Evolutionary conservation across 768 basidiomycete species (phyloP).

Genomic region (Tricholoma matsutake): DNA sequence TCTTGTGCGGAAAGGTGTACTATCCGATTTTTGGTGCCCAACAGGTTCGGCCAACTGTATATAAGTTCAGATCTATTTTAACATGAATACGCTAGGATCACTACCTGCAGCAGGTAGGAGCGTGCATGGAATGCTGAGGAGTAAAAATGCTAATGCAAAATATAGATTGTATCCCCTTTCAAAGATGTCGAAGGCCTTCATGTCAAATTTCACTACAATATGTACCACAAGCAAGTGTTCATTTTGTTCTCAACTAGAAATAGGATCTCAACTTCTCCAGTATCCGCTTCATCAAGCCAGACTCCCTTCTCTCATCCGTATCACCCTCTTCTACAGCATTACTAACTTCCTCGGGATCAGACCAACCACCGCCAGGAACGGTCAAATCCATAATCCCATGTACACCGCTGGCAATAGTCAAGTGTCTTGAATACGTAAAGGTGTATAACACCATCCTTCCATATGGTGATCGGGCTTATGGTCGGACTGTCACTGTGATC

Average conservation of each 20-base stretch:
- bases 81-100: conserved; percentile 60
- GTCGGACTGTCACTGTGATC: conserved; percentile 89
- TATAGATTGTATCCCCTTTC: conserved; percentile 84
- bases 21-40: conserved; percentile 93
- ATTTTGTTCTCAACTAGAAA: not conserved
- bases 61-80: not conserved
- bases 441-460: conserved; percentile 92
- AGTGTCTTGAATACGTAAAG: conserved; percentile 85
- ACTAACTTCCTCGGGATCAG: conserved; percentile 36
- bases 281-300: conserved; percentile 88
- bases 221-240: conserved; percentile 83
- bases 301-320: conserved; percentile 53
- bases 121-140: not conserved
- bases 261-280: conserved; percentile 39
- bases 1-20: conserved; percentile 60
- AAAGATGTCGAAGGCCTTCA: conserved; percentile 98
- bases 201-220: conserved; percentile 92
- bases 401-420: conserved; percentile 95
- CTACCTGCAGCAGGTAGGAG: conserved; percentile 85
- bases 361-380: conserved; percentile 74
- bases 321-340: conserved; percentile 35
- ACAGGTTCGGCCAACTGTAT: conserved; percentile 49
- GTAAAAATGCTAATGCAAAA: not conserved
- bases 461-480: conserved; percentile 94
- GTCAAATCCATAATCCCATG: conserved; percentile 98